These are phyloP conservation scores for Olyra latifolia DNA, from an alignment of 176 grass and related monocot genomes.

Conservation along the genomic window DNA sequence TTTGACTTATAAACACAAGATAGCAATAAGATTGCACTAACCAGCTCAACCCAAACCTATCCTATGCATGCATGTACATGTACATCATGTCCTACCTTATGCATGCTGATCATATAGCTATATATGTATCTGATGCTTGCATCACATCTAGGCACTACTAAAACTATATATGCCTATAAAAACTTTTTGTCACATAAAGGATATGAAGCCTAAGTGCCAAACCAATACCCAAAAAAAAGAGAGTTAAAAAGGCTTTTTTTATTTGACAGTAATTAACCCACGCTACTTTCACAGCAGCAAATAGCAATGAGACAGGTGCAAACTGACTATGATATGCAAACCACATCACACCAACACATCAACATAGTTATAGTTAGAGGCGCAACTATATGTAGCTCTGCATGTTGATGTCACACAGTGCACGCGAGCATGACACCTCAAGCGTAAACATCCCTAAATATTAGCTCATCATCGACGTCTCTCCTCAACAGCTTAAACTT, in stretches of 20 bases:
- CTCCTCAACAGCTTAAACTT: not conserved
- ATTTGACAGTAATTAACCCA: not conserved
- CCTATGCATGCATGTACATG: conserved; percentile 27
- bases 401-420: conserved; percentile 6
- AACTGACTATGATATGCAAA: conserved; percentile 39
- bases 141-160: not conserved
- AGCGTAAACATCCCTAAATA: not conserved
- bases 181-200: not conserved
- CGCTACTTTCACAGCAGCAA: not conserved
- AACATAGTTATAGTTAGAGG: conserved; percentile 26
- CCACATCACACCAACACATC: conserved; percentile 34
- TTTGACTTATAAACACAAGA: conserved; percentile 6
- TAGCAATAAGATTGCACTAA: not conserved
- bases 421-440: conserved; percentile 24
- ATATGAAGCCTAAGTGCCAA: not conserved
- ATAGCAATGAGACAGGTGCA: not conserved
- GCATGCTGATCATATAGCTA: not conserved
- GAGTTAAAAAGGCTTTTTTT: not conserved
- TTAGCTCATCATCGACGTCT: conserved; percentile 2
- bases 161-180: not conserved
- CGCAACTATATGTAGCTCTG: conserved; percentile 12
- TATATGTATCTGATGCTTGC: conserved; percentile 2
- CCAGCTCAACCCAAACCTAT: not conserved
- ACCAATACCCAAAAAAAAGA: not conserved
- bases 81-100: conserved; percentile 13